Conservation (phyloP, 768 basidiomycete species). For the Lyophyllum semitale region DNA sequence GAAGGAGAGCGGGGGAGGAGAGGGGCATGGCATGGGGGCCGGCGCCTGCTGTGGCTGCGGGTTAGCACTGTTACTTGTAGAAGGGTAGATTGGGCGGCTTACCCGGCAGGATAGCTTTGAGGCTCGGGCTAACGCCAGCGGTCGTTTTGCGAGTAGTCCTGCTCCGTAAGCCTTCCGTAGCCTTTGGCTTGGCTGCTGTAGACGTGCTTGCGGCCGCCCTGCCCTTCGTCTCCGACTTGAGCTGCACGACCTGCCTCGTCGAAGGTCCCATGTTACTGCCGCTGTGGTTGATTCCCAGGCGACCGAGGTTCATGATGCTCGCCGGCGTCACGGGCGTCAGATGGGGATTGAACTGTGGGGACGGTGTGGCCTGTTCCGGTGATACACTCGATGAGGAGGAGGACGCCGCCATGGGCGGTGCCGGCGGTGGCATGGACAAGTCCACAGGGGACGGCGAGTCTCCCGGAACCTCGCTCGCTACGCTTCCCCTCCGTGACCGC, state of each 20-base stretch:
- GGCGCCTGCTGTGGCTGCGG: constrained; percentile 19
- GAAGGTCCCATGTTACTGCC: constrained; percentile 35
- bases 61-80: background rate
- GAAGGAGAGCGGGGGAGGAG: constrained; percentile 6
- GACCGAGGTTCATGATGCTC: constrained; percentile 87
- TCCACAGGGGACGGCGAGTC: constrained; percentile 90
- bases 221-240: constrained; percentile 17
- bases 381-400: constrained; percentile 13
- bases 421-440: constrained; percentile 86
- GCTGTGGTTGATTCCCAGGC: constrained; percentile 51
- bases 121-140: constrained; percentile 48
- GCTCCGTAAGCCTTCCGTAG: constrained; percentile 14
- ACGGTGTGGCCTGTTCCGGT: constrained; percentile 12
- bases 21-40: constrained; percentile 15
- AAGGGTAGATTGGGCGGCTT: constrained; percentile 20
- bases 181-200: constrained; percentile 25
- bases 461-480: constrained; percentile 36
- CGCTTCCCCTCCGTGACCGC: constrained; percentile 44
- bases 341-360: constrained; percentile 26
- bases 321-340: constrained; percentile 86
- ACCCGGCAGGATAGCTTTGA: constrained; percentile 79
- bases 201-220: constrained; percentile 26
- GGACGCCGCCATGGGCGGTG: constrained; percentile 35
- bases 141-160: constrained; percentile 28
- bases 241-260: constrained; percentile 15